Percentiles rank a stretch among this genome's conserved stretches.
Conservation (phyloP, 1,284 basidiomycete genomes). For the Pseudozyma tsukubaensis region DNA sequence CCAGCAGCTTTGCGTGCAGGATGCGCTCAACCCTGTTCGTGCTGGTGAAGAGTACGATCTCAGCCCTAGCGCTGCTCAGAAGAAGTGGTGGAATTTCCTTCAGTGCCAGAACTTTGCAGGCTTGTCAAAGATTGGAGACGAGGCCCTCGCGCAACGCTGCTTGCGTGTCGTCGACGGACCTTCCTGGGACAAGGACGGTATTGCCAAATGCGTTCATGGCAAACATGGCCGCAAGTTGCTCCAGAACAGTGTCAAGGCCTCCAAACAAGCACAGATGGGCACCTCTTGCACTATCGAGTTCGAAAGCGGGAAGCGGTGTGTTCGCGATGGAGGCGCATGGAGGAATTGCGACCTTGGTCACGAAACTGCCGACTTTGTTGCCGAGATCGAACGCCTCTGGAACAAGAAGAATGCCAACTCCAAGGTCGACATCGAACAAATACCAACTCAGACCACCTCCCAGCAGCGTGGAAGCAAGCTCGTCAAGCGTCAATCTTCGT, state of each 20-base stretch:
- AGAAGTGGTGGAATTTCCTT: slow-evolving; percentile 57
- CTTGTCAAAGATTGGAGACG: slow-evolving; percentile 48
- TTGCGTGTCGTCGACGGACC: slow-evolving; percentile 46
- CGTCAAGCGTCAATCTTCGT: slow-evolving; percentile 28
- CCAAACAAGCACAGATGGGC: slow-evolving; percentile 28
- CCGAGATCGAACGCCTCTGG: slow-evolving; percentile 55
- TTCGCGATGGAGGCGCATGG: slow-evolving; percentile 55
- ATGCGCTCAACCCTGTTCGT: slow-evolving; percentile 47
- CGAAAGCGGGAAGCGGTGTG: slow-evolving; percentile 48
- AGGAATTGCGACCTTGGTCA: slow-evolving; percentile 58
- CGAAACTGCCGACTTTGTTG: slow-evolving; percentile 50
- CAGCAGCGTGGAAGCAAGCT: slow-evolving; percentile 12
- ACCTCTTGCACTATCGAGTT: slow-evolving; percentile 54
- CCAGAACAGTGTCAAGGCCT: slow-evolving; percentile 34
- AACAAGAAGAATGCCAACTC: slow-evolving; percentile 23
- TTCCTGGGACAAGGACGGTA: slow-evolving; percentile 53
- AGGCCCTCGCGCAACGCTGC: slow-evolving; percentile 45
- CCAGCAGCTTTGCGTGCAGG: slow-evolving; percentile 59
- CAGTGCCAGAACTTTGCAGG: slow-evolving; percentile 55
- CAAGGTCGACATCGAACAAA: neutral
- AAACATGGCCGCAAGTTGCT: slow-evolving; percentile 48
- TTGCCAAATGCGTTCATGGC: slow-evolving; percentile 49
- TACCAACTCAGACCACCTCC: slow-evolving; percentile 5
- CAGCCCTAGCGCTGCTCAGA: slow-evolving; percentile 54
- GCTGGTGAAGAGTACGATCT: slow-evolving; percentile 56